phyloP scores from a whole-genome alignment of 2,329 filamentous ascomycete genomes.

The Fusarium succisae region DNA sequence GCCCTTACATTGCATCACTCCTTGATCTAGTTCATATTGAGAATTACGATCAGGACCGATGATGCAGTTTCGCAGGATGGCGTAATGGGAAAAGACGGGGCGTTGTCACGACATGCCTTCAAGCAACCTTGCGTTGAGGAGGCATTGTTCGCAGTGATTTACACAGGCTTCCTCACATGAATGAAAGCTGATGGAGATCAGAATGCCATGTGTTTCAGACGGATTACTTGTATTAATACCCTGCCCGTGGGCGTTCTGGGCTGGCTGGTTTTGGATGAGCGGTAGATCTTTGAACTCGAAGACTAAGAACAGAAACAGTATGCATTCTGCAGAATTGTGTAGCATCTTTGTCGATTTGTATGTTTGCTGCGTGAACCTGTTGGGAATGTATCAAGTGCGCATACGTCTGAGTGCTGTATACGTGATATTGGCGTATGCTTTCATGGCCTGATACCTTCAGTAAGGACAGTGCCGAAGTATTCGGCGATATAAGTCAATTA shows the following conservation, averaged over 20 bases:
- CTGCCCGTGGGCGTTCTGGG: constrained; percentile 35
- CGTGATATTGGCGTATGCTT: neutral
- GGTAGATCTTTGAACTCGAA: constrained; percentile 10
- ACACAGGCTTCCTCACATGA: constrained; percentile 12
- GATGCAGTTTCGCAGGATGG: constrained; percentile 6
- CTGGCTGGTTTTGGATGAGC: constrained; percentile 28
- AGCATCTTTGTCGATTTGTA: neutral
- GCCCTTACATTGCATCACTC: constrained; percentile 53
- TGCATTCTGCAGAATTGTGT: neutral
- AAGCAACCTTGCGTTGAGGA: neutral
- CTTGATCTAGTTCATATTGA: constrained; percentile 50
- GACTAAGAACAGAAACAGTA: neutral
- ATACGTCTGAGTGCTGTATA: neutral
- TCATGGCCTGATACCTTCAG: neutral
- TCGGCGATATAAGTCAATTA: neutral
- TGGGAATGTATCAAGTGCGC: constrained; percentile 1
- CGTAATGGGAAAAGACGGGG: constrained; percentile 19
- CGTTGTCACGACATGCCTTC: constrained; percentile 5
- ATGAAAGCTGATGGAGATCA: constrained; percentile 23
- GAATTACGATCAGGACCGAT: constrained; percentile 40
- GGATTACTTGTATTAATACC: constrained; percentile 42
- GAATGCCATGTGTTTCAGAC: constrained; percentile 22
- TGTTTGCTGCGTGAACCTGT: constrained; percentile 3
- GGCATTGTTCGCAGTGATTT: constrained; percentile 1
- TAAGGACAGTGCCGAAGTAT: neutral